Conservation (phyloP, 116 monocot species). For the Dioscorea cayenensis region DNA sequence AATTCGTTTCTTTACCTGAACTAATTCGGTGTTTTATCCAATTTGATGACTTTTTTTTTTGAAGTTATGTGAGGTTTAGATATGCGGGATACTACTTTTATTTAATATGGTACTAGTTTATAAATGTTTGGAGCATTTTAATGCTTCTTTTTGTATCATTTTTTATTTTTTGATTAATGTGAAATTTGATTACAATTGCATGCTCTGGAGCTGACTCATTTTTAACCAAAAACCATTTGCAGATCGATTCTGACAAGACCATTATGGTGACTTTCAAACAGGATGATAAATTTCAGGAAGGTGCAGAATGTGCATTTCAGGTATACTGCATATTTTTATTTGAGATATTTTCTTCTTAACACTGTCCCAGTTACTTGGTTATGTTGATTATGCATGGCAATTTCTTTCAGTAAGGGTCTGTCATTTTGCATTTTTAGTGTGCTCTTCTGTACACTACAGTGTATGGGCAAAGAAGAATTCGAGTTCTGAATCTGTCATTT, state of each 20-base stretch:
- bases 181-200: neutral
- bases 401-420: too few species aligned
- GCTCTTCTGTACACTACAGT: constrained; percentile 93
- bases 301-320: constrained; percentile 90
- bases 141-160: too few species aligned
- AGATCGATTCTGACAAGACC: constrained; percentile 99
- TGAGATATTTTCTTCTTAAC: neutral
- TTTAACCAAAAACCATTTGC: neutral
- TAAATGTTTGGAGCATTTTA: too few species aligned
- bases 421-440: constrained; percentile 34
- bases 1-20: too few species aligned
- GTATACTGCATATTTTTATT: constrained; percentile 17
- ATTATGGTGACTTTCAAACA: constrained; percentile 99
- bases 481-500: constrained; percentile 88
- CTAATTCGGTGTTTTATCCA: too few species aligned
- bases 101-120: too few species aligned
- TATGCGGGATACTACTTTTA: too few species aligned
- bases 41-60: too few species aligned
- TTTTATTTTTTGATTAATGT: too few species aligned
- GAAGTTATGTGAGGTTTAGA: too few species aligned
- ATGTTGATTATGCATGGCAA: too few species aligned
- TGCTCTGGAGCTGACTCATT: neutral
- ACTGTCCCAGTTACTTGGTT: too few species aligned
- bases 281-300: constrained; percentile 98
- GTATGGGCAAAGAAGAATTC: constrained; percentile 97